A percentile compares a stretch with the other conserved stretches of the same genome.
phyloP scores from a whole-genome alignment of 2,329 filamentous ascomycete genomes.

The Hortaea werneckii region DNA sequence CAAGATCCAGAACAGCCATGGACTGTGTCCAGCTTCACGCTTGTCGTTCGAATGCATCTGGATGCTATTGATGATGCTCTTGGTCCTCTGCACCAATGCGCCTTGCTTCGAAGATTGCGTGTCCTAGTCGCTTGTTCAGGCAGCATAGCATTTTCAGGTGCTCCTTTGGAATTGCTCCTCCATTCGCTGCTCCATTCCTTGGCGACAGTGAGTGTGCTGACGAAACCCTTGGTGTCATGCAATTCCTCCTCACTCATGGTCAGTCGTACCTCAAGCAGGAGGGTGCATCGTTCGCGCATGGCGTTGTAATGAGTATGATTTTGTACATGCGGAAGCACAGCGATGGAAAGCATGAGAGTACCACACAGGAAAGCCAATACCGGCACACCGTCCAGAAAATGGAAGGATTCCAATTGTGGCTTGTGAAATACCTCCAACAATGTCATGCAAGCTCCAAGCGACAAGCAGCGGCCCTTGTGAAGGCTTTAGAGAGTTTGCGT shows the following conservation, averaged over 20 bases:
- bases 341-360: constrained; percentile 31
- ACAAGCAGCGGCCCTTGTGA: constrained; percentile 2
- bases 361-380: constrained; percentile 77
- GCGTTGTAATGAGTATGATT: constrained; percentile 68
- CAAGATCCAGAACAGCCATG: constrained; percentile 43
- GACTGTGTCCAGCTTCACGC: constrained; percentile 19
- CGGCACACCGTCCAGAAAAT: constrained; percentile 66
- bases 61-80: constrained; percentile 73
- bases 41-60: constrained; percentile 58
- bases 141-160: constrained; percentile 59
- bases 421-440: constrained; percentile 55
- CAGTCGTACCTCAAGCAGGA: constrained; percentile 48
- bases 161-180: constrained; percentile 83
- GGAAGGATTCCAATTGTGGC: constrained; percentile 67
- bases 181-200: constrained; percentile 70
- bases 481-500: constrained; percentile 40
- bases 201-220: constrained; percentile 80
- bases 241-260: constrained; percentile 69
- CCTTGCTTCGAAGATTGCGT: constrained; percentile 75
- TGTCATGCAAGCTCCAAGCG: constrained; percentile 33
- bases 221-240: constrained; percentile 76
- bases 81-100: constrained; percentile 77
- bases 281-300: constrained; percentile 66
- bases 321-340: constrained; percentile 56
- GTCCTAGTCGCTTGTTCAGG: constrained; percentile 73